phyloP scores from a whole-genome alignment of 768 basidiomycete genomes.

The Tricholoma bakamatsutake region DNA sequence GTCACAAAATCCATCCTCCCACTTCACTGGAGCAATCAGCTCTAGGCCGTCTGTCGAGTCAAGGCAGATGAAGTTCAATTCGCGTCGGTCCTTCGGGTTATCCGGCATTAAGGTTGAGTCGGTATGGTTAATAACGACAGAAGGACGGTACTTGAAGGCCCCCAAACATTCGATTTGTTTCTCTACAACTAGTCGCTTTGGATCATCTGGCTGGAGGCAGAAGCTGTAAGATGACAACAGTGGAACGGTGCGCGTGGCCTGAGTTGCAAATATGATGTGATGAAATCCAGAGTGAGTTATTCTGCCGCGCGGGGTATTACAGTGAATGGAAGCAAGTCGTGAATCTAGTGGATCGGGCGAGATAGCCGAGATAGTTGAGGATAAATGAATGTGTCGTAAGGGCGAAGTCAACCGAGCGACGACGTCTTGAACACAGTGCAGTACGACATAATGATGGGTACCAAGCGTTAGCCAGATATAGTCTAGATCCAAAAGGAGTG shows the following conservation, averaged over 20 bases:
- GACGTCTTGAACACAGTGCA: conserved; percentile 53
- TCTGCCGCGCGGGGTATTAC: conserved; percentile 21
- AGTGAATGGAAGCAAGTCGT: conserved; percentile 33
- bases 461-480: conserved; percentile 67
- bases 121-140: conserved; percentile 68
- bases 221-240: conserved; percentile 44
- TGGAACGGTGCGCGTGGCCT: conserved; percentile 56
- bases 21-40: neutral
- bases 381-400: conserved; percentile 49
- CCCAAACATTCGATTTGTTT: conserved; percentile 43
- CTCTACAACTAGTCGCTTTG: conserved; percentile 26
- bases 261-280: conserved; percentile 69
- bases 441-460: conserved; percentile 63
- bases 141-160: conserved; percentile 47
- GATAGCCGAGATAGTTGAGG: conserved; percentile 44
- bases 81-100: conserved; percentile 43
- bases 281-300: conserved; percentile 44
- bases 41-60: conserved; percentile 2
- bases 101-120: conserved; percentile 54
- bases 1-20: conserved; percentile 7
- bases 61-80: conserved; percentile 54
- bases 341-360: conserved; percentile 29
- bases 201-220: conserved; percentile 24
- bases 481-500: conserved; percentile 31
- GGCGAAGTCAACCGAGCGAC: conserved; percentile 41